A percentile compares a stretch with the other conserved stretches of the same genome.
These are phyloP conservation scores for Kalmanozyma brasiliensis DNA, from an alignment of 1,284 basidiomycete genomes.

Conservation along the genomic window DNA sequence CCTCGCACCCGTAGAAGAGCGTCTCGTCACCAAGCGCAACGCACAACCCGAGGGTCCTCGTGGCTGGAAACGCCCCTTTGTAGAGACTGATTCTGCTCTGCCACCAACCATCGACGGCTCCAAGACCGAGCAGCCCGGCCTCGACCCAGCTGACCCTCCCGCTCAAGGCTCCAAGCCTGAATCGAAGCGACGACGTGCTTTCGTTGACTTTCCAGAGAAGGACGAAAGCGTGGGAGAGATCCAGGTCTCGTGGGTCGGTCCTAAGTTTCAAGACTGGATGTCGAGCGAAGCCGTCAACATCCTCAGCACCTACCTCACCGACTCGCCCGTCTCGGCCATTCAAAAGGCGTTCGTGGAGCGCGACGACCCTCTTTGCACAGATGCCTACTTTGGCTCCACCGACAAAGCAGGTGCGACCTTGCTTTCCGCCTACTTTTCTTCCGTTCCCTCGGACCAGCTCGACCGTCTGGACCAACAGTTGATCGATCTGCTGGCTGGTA, in stretches of 20 bases:
- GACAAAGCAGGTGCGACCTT: conserved; percentile 76
- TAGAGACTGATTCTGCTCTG: conserved; percentile 83
- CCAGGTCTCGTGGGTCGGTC: conserved; percentile 82
- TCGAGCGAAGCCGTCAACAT: conserved; percentile 86
- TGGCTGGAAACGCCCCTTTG: conserved; percentile 92
- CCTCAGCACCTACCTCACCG: conserved; percentile 84
- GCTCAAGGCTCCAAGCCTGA: conserved; percentile 35
- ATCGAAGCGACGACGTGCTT: conserved; percentile 70
- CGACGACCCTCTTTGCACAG: conserved; percentile 83
- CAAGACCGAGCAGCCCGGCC: conserved; percentile 42
- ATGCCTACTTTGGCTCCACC: conserved; percentile 85
- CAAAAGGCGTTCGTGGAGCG: conserved; percentile 94
- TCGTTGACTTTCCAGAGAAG: conserved; percentile 94
- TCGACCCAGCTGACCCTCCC: conserved; percentile 57
- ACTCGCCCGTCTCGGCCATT: conserved; percentile 82
- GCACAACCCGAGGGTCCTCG: conserved; percentile 76
- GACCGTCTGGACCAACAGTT: conserved; percentile 79
- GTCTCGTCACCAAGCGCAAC: conserved; percentile 48
- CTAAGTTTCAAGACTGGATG: conserved; percentile 78
- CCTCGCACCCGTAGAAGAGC: conserved; percentile 70
- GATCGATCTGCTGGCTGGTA: conserved; percentile 77
- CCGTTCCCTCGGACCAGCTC: conserved; percentile 84
- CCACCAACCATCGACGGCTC: conserved; percentile 71
- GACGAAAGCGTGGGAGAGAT: conserved; percentile 94
- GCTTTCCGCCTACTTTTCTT: conserved; percentile 81